Conservation (phyloP, 345 rosid genomes). For the Crucihimalaya himalaica region DNA sequence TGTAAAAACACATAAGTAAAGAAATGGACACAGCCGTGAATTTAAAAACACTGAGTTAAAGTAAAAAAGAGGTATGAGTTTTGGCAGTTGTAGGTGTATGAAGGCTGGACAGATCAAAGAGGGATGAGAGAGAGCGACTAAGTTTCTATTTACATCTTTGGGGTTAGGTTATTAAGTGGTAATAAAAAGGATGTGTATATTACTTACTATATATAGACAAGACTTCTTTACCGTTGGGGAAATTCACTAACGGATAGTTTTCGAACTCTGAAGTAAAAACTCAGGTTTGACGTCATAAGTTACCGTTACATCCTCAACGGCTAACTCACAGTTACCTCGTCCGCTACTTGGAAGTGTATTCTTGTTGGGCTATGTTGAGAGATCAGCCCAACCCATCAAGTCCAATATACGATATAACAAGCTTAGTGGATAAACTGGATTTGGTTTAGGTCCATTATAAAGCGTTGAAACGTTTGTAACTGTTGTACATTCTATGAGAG, state of each 20-base stretch:
- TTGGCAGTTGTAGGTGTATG: background rate
- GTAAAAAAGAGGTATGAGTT: background rate
- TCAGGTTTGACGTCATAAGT: background rate
- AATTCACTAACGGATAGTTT: background rate
- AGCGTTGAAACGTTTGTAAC: background rate
- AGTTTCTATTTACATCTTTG: background rate
- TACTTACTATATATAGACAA: background rate
- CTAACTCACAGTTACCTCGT: background rate
- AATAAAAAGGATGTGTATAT: background rate
- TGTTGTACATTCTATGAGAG: background rate
- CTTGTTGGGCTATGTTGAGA: background rate
- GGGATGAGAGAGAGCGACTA: background rate
- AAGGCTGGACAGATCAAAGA: background rate
- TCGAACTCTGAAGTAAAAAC: background rate
- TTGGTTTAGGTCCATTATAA: background rate
- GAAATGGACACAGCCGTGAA: background rate
- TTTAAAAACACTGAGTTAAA: no score
- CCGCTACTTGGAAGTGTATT: background rate
- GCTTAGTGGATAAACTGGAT: background rate
- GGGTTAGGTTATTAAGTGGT: background rate
- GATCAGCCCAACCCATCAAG: background rate
- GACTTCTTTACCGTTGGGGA: background rate
- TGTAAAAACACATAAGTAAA: no score
- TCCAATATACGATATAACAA: background rate
- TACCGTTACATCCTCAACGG: background rate